These are phyloP conservation scores for apple (Malus domestica) DNA, from an alignment of 306 rosid genomes.

Conservation along the genomic window DNA sequence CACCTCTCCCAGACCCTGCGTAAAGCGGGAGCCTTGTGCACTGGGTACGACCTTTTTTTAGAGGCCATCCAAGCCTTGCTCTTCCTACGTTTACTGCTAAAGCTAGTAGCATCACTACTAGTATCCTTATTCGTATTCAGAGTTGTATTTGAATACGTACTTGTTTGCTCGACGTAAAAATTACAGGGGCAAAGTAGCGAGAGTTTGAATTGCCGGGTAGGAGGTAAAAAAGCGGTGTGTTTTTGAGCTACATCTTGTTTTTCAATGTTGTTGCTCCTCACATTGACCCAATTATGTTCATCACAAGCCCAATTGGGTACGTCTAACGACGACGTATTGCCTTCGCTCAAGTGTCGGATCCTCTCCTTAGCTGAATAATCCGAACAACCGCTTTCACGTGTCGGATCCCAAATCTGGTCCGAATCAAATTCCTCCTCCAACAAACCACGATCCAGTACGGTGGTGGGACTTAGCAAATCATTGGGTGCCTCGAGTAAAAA, in stretches of 20 bases:
- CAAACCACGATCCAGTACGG: slow-evolving; percentile 44
- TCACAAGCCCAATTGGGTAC: slow-evolving; percentile 36
- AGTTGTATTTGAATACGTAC: background rate
- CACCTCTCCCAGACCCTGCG: no score
- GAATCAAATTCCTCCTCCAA: slow-evolving; percentile 36
- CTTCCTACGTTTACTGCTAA: background rate
- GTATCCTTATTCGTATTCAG: background rate
- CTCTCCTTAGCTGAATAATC: slow-evolving; percentile 29
- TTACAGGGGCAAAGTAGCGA: no score
- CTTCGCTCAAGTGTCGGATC: slow-evolving; percentile 33
- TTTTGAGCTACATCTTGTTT: background rate
- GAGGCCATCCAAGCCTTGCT: slow-evolving; percentile 1
- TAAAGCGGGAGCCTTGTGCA: no score
- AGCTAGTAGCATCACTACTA: background rate
- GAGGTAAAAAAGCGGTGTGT: no score
- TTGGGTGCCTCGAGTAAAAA: slow-evolving; percentile 31
- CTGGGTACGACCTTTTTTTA: no score
- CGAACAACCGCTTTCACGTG: slow-evolving; percentile 14
- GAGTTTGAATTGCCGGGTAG: no score
- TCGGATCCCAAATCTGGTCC: slow-evolving; percentile 15
- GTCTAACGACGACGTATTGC: slow-evolving; percentile 1
- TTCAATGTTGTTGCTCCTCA: slow-evolving; percentile 37
- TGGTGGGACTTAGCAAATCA: slow-evolving; percentile 28
- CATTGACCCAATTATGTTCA: slow-evolving; percentile 50
- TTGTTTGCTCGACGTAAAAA: background rate